Evolutionary conservation across 345 rosid species (phyloP).

Genomic region (Excoecaria agallocha): DNA sequence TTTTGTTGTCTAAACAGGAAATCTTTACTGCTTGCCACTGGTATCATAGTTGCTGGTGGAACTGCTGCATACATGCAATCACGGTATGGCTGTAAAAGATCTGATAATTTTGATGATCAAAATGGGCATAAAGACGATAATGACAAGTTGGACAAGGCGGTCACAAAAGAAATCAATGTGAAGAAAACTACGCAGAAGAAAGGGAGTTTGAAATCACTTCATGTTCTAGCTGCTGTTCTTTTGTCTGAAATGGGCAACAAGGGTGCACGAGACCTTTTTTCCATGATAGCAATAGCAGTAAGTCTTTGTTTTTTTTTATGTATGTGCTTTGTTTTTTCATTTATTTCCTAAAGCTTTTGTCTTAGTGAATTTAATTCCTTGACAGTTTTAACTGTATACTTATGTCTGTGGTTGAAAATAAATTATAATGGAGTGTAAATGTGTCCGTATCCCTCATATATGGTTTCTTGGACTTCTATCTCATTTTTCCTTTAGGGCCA

Average conservation of each 20-base stretch:
- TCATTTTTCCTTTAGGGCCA: no score
- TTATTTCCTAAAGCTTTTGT: neutral
- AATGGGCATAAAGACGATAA: constrained; percentile 52
- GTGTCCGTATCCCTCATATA: neutral
- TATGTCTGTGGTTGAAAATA: neutral
- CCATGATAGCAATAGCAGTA: constrained; percentile 75
- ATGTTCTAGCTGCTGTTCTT: constrained; percentile 70
- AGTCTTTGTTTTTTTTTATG: constrained; percentile 24
- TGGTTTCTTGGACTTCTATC: neutral
- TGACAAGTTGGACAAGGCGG: constrained; percentile 37
- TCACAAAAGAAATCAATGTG: constrained; percentile 28
- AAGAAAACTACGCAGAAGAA: constrained; percentile 49
- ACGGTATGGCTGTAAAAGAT: constrained; percentile 38
- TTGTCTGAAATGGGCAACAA: constrained; percentile 76
- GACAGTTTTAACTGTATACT: neutral
- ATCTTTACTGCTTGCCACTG: constrained; percentile 69
- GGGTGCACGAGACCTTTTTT: constrained; percentile 84
- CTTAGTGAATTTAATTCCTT: neutral
- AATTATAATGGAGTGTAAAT: neutral
- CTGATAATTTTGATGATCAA: constrained; percentile 35
- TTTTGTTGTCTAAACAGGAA: constrained; percentile 49
- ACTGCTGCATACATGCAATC: constrained; percentile 75
- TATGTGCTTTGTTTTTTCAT: neutral
- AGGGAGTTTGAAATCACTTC: constrained; percentile 74
- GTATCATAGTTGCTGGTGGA: constrained; percentile 83